Evolutionary conservation across 2,329 filamentous ascomycete genomes (phyloP), one percentile per base, ranked within the genome.

Genomic region (Massarina eburnea): DNA sequence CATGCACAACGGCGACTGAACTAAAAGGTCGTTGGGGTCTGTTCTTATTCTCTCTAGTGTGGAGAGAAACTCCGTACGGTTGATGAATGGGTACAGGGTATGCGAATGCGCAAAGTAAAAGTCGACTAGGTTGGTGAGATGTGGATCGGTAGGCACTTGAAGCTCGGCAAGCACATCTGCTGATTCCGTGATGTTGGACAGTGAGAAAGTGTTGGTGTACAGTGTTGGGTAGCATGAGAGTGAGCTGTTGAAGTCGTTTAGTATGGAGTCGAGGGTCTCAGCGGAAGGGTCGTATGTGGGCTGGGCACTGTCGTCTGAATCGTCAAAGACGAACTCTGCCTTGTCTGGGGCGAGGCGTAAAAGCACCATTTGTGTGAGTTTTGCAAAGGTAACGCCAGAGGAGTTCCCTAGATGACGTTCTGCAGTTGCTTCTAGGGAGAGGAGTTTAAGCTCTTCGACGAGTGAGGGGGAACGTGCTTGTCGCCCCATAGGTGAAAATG

Each of bases 101-200:
- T 76, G 73, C 1, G 71, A 75, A 48, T 77, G 74, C 0, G 73
- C 70, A 54, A 76, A 77, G 56, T 77, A 77, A 38, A 75, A 76
- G 10, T 71, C 43, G n/a, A 45, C 46, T 19, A 49, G 24, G 8
- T 41, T 32, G 15, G 33, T 21, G n/a, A 42, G 18, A 42, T 42
- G 40, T 6, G 40, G 17, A n/a, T 42, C 40, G 15, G 21, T 15
- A 8, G 39, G 39, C 20, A 29, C 5, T 17, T 17, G n/a, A 9
- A 41, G 36, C 3, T 39, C 22, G 18, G 36, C 18, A 12, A 39
- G 19, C 4, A 9, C 33, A 6, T 35, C 19, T 6, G 20, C 17
- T 17, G 35, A 38, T 20, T 38, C 35, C 8, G 35, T 20, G 35
- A 38, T 12, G 18, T 38, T 19, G n/a, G 17, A 20, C 19, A 38